A percentile compares a stretch with the other conserved stretches of the same genome.
These are phyloP conservation scores for Termitomyces sp. DNA, from an alignment of 1,284 basidiomycete species.

Conservation along the genomic window DNA sequence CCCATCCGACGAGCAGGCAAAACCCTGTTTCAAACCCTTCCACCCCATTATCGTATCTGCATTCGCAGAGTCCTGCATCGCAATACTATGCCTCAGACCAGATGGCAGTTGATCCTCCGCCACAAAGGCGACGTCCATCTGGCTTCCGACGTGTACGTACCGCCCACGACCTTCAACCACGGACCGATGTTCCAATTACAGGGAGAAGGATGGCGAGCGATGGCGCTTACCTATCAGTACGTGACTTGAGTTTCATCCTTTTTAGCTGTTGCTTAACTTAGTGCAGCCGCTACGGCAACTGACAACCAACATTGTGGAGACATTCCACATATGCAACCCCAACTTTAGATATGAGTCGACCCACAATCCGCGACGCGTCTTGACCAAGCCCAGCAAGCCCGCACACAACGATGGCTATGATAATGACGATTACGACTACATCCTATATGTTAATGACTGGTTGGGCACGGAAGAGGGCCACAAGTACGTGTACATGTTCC, in stretches of 20 bases:
- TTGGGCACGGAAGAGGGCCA: slow-evolving; percentile 87
- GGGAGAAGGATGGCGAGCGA: slow-evolving; percentile 64
- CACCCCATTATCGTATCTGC: slow-evolving; percentile 63
- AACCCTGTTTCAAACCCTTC: slow-evolving; percentile 56
- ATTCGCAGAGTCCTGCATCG: slow-evolving; percentile 44
- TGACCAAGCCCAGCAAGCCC: slow-evolving; percentile 95
- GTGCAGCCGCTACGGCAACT: slow-evolving; percentile 82
- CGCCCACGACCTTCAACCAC: slow-evolving; percentile 65
- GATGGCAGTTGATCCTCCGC: slow-evolving; percentile 68
- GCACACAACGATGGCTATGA: slow-evolving; percentile 92
- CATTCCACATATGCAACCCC: slow-evolving; percentile 90
- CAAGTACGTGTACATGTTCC: slow-evolving; percentile 55
- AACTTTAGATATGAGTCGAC: slow-evolving; percentile 88
- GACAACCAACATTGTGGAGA: slow-evolving; percentile 82
- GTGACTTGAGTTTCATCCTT: slow-evolving; percentile 20
- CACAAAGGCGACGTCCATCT: slow-evolving; percentile 58
- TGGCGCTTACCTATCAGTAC: slow-evolving; percentile 62
- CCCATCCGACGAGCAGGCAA: slow-evolving; percentile 42
- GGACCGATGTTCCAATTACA: slow-evolving; percentile 49
- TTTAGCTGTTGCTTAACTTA: slow-evolving; percentile 12
- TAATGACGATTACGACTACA: slow-evolving; percentile 97
- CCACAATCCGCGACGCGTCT: slow-evolving; percentile 88
- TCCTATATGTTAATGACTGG: slow-evolving; percentile 96
- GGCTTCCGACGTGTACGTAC: slow-evolving; percentile 71
- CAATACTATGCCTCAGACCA: slow-evolving; percentile 59